phyloP scores from a whole-genome alignment of 176 grass and related monocot genomes.

The Secale cereale region DNA sequence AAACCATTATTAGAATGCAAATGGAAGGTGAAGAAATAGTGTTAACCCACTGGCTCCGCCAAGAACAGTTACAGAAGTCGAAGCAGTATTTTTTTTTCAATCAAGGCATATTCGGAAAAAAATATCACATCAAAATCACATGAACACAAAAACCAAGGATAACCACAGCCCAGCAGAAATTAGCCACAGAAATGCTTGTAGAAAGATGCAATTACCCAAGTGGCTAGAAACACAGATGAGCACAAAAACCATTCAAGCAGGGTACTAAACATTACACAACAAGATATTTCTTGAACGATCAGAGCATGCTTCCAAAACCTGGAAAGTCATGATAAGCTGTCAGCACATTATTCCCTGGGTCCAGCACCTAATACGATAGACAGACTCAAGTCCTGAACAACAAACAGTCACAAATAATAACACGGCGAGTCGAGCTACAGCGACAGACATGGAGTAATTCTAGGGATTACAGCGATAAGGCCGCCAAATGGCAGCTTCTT shows the following conservation, averaged over 20 bases:
- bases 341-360: conserved; percentile 38
- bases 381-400: conserved; percentile 29
- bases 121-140: neutral
- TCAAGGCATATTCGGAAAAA: neutral
- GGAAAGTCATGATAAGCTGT: conserved; percentile 4
- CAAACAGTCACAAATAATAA: conserved; percentile 31
- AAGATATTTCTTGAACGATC: conserved; percentile 13
- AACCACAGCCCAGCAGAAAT: neutral
- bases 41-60: neutral
- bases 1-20: neutral
- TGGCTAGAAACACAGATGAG: neutral
- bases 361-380: conserved; percentile 14
- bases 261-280: neutral
- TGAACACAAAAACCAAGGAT: neutral
- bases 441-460: neutral
- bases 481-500: conserved; percentile 14
- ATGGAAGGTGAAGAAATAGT: neutral
- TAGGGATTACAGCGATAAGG: conserved; percentile 26
- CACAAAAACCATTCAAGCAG: neutral
- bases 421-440: conserved; percentile 14
- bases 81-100: neutral
- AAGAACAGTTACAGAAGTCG: neutral
- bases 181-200: neutral
- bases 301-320: neutral
- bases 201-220: neutral